Evolutionary conservation across 2,329 filamentous ascomycete species (phyloP), one percentile per base, ranked within the genome.

Genomic region (Xylariaceae sp.): DNA sequence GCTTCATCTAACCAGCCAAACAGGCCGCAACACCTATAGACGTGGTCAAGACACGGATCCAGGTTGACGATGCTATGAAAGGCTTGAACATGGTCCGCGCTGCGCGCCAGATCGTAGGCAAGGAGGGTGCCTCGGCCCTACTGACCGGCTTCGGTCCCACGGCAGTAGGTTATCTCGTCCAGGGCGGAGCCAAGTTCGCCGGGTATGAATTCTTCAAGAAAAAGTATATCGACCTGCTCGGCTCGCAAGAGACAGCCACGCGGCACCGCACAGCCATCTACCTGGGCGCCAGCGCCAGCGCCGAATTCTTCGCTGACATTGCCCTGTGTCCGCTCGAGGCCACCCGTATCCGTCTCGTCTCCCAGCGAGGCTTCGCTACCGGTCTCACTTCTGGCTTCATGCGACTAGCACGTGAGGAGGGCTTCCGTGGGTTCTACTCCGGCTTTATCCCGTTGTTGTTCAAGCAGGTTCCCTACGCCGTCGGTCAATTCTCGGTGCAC

Each of bases 161-260:
- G 57, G 87, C 87, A 56, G 89, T 91, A 50, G 91, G 91, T 70
- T 95, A 95, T 77, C 89, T 94, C 76, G 86, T 94, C 53, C 91
- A 95, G 77, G 91, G 91, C 70, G 90, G 90, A 64, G 88, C 88
- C 81, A 95, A 95, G 79, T 95, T 95, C 75, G 89, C 89, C 68
- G 91, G 91, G 67, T 95, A 95, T 77, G 91, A 95, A 77, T 90
- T 91, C 81, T 95, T 95, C 87, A 95, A 95, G 83, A 88, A 93
- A 77, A 84, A 88, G 74, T 87, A 83, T 72, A 92, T 95, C 75
- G 83, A 87, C 73, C 66, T 83, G 53, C 76, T 89, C 56, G 91
- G 78, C 37, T 77, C 77, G 0, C 74, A 75, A 26, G 76, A 78
- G 23, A 69, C 65, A 53, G 78, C 79, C 32, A 73, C 75, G 16